Evolutionary conservation across 179 eudicot genomes (phyloP).

Genomic region (Patellifolia procumbens): DNA sequence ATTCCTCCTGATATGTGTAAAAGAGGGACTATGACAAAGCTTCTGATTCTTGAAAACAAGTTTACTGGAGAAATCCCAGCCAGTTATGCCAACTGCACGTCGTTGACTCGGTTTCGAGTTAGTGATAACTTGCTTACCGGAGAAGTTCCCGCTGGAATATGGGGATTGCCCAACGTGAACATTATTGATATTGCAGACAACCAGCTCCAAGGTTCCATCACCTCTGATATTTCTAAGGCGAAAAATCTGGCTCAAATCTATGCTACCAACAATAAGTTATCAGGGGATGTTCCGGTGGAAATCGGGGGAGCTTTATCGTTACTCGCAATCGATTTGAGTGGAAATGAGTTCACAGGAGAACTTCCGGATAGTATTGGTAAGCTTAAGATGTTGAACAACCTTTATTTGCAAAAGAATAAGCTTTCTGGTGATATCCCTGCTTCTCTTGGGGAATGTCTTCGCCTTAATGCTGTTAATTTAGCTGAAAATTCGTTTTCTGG

Average conservation of each 20-base stretch:
- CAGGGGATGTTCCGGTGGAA: slow-evolving; percentile 62
- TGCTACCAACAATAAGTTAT: slow-evolving; percentile 48
- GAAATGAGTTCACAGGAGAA: slow-evolving; percentile 52
- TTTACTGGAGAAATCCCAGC: slow-evolving; percentile 74
- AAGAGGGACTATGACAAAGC: slow-evolving; percentile 56
- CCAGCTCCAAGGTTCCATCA: slow-evolving; percentile 54
- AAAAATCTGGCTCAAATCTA: slow-evolving; percentile 41
- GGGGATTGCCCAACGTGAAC: slow-evolving; percentile 68
- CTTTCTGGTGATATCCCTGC: slow-evolving; percentile 64
- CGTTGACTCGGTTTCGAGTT: slow-evolving; percentile 72
- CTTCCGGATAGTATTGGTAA: slow-evolving; percentile 54
- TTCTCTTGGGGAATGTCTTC: slow-evolving; percentile 53
- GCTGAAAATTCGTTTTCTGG: slow-evolving; percentile 65
- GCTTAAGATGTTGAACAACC: slow-evolving; percentile 42
- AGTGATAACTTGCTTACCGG: slow-evolving; percentile 73
- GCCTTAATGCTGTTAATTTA: slow-evolving; percentile 57
- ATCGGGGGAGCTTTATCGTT: slow-evolving; percentile 48
- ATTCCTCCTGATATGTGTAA: slow-evolving; percentile 95
- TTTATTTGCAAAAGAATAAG: slow-evolving; percentile 50
- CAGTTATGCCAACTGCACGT: slow-evolving; percentile 54
- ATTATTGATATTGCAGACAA: slow-evolving; percentile 65
- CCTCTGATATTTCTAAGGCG: slow-evolving; percentile 55
- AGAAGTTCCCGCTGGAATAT: slow-evolving; percentile 66
- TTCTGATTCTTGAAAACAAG: slow-evolving; percentile 65
- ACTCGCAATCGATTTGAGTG: slow-evolving; percentile 44